Evolutionary conservation across 208 protist species (phyloP), one percentile per base, ranked within the genome.

Genomic region (Leishmania mexicana): DNA sequence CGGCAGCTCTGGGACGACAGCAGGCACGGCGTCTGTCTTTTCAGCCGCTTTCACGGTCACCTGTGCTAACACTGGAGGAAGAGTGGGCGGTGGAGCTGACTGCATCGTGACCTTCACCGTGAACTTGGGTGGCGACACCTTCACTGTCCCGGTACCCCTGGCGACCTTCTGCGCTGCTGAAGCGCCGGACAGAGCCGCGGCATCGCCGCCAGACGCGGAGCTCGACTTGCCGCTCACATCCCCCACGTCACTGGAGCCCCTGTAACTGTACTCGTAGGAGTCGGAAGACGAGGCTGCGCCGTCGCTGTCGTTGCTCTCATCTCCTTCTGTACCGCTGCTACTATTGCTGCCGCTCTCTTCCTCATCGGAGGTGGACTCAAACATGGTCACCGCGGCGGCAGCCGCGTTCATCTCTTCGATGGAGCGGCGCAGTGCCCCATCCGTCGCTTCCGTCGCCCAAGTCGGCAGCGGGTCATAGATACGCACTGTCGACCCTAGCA

Each of bases 391-490:
- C 17, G 83, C 83, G 31, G 83, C 83, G 4, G 78, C 68, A 21
- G 83, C 28, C 11, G 78, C 73, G 65, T 57, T 72, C 1, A 73
- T 67, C 38, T 79, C 86, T 74, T 86, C 76, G 35, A 60, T 73
- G 40, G 81, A 79, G 31, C 77, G 81, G 45, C 89, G 92, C 62
- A 92, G 54, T 24, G 79, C 67, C 21, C 84, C 76, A 75, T 92
- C 88, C 0, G 87, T 85, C 35, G 88, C 71, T 35, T 68, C 76
- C 19, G 81, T 81, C 47, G 76, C 40, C 92, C 94, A 97, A 40
- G 49, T n/a, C 13, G 94, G 94, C 60, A 97, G 73, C 10, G 85
- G 64, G 31, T 81, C 76, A 78, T 91, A 94, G 45, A 78, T 85
- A 40, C 88, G 81, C 67, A 95, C 80, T 0, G 88, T 54, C 0